These are phyloP conservation scores for Citrullus amarus DNA, from an alignment of 306 rosid genomes.

Conservation along the genomic window DNA sequence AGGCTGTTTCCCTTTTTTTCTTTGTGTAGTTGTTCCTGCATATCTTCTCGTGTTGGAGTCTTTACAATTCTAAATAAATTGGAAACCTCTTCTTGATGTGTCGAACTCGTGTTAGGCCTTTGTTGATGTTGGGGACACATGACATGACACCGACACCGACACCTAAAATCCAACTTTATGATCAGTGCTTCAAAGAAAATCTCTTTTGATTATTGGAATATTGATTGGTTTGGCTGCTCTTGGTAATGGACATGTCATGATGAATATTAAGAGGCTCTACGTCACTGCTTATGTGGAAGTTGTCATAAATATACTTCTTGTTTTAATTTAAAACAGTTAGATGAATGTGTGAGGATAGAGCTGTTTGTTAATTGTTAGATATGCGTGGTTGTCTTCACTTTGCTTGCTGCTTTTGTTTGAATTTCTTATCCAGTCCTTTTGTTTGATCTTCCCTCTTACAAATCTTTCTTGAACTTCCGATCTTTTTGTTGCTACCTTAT, in stretches of 20 bases:
- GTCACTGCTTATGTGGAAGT: not conserved
- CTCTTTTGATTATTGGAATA: not conserved
- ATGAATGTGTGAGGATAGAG: not conserved
- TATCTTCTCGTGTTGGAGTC: not conserved
- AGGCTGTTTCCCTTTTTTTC: not conserved
- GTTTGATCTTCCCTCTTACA: not conserved
- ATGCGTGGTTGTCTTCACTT: not conserved
- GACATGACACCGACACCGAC: not conserved
- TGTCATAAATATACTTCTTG: not conserved
- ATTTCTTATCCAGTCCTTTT: not conserved
- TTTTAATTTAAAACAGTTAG: not conserved
- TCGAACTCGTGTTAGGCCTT: not conserved
- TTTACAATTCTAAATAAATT: not conserved
- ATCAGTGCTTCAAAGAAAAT: not conserved
- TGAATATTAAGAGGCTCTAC: not conserved
- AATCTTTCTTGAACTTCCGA: not conserved
- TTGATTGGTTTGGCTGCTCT: not conserved
- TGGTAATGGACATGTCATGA: not conserved
- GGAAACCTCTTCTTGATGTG: not conserved
- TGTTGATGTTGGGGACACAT: not conserved
- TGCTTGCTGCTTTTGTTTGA: not conserved
- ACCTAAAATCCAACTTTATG: not conserved
- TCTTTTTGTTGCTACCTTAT: not conserved
- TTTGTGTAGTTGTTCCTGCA: not conserved
- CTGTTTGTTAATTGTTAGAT: not conserved